phyloP scores from a whole-genome alignment of 169 alveolate genomes.

The Eimeria praecox region DNA sequence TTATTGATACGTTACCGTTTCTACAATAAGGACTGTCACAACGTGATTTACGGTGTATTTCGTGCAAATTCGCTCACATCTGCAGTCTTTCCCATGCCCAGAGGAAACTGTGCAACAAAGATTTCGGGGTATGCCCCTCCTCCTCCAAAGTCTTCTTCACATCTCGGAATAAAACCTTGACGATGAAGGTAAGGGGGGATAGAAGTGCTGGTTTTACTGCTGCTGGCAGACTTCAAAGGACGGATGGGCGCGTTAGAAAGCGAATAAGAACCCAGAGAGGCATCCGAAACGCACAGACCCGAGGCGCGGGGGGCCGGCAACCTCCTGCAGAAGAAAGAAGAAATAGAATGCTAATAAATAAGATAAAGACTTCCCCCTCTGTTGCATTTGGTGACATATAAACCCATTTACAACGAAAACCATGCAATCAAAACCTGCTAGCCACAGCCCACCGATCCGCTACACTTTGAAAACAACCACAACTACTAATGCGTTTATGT shows the following conservation, averaged over 20 bases:
- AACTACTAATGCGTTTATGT: no score
- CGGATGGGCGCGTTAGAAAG: neutral
- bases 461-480: no score
- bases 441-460: no score
- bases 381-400: no score
- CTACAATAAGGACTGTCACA: no score
- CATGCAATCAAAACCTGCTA: no score
- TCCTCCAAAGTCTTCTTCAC: constrained; percentile 89
- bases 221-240: neutral
- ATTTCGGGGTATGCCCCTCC: constrained; percentile 93
- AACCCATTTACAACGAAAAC: no score
- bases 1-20: no score
- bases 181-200: constrained; percentile 83
- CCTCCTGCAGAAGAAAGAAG: constrained; percentile 20
- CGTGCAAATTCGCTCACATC: neutral
- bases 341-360: no score
- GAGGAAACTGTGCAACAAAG: constrained; percentile 89
- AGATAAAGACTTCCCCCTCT: no score
- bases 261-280: constrained; percentile 22
- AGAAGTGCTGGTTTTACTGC: neutral
- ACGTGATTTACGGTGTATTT: no score
- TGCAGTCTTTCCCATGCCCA: constrained; percentile 86
- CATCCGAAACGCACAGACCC: constrained; percentile 23
- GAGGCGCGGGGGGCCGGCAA: constrained; percentile 67
- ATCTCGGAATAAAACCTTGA: constrained; percentile 85